Percentiles rank a stretch among this genome's conserved stretches.
phyloP scores from a whole-genome alignment of 1,139 yeast species.

The Candida tropicalis region DNA sequence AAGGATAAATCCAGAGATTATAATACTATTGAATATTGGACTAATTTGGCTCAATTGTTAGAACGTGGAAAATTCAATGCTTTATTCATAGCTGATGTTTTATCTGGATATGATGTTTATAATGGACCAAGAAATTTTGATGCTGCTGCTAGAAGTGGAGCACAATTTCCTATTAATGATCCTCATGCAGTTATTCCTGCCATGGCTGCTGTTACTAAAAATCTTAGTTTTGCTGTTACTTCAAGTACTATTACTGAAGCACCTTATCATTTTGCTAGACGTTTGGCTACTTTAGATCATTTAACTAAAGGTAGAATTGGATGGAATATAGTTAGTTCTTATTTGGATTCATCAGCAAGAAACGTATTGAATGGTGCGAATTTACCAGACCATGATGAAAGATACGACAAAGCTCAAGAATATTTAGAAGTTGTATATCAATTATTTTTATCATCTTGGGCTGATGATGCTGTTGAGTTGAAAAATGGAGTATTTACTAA shows the following conservation, averaged over 20 bases:
- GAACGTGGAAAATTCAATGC: slow-evolving; percentile 49
- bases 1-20: slow-evolving; percentile 36
- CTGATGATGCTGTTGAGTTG: slow-evolving; percentile 37
- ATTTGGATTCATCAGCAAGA: slow-evolving; percentile 43
- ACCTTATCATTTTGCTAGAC: slow-evolving; percentile 47
- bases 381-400: slow-evolving; percentile 41
- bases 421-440: slow-evolving; percentile 44
- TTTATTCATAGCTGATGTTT: slow-evolving; percentile 48
- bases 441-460: slow-evolving; percentile 44
- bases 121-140: slow-evolving; percentile 37
- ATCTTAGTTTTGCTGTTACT: slow-evolving; percentile 42
- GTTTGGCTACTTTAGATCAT: slow-evolving; percentile 45
- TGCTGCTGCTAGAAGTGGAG: slow-evolving; percentile 40
- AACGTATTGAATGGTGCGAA: slow-evolving; percentile 36
- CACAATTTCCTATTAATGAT: slow-evolving; percentile 46
- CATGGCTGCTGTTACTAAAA: slow-evolving; percentile 45
- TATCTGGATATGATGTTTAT: slow-evolving; percentile 45
- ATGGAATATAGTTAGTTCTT: slow-evolving; percentile 47
- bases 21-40: slow-evolving; percentile 47
- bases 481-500: slow-evolving; percentile 31
- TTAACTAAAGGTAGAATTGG: slow-evolving; percentile 48
- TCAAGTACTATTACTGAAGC: slow-evolving; percentile 47
- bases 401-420: slow-evolving; percentile 47
- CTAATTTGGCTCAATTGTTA: slow-evolving; percentile 42
- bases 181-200: slow-evolving; percentile 43